Base-by-base conservation (phyloP, 2,329 filamentous ascomycete species). In the Pseudohalonectria lignicola region DNA sequence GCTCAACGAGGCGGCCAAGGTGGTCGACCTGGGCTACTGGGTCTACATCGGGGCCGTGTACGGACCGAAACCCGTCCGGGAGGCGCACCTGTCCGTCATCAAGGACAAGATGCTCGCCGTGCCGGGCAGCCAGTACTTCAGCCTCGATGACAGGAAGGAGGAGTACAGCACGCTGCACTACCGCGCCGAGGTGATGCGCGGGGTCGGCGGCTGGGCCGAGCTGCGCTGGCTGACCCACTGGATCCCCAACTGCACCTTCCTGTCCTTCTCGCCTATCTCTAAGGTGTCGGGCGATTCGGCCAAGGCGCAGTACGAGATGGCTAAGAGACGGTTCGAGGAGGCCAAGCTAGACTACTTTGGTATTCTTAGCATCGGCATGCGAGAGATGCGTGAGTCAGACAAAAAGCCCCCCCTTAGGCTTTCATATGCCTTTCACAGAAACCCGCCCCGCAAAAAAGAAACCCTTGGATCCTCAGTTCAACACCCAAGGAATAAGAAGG, bases 211-310 rank as follows among this genome's bases (percentile, higher is more conserved):
- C 3, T 48, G 63, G 15, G 52, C 55, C 33, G 62, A 66, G 47
- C 45, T 65, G 18, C 49, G 55, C 26, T 61, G 58, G 57, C 50
- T 61, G 15, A 64, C 6, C 9, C 47, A 69, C 48, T 74, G 69
- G 69, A 49, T 65, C 7, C 66, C 67, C 4, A 73, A 73, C 46
- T 68, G 64, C 4, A 59, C 61, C 0, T 68, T 72, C 45, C 45
- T 71, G 5, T 66, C 67, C 55, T 74, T 74, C 54, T 63, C 60
- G 5, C 69, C 70, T 1, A 72, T 74, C 41, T 33, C 31, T 1
- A 18, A 20, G 16, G 31, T 21, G 2, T 33, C 31, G 9, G 31
- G 31, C 31, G 31, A 18, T 16, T 21, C 31, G 17, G 61, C 60
- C 11, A 46, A 41, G 16, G 49, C 45, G 26, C 52, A 61, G 39